These are phyloP conservation scores for Phytophthora crassamura DNA, from an alignment of 352 stramenopile genomes.

Conservation along the genomic window DNA sequence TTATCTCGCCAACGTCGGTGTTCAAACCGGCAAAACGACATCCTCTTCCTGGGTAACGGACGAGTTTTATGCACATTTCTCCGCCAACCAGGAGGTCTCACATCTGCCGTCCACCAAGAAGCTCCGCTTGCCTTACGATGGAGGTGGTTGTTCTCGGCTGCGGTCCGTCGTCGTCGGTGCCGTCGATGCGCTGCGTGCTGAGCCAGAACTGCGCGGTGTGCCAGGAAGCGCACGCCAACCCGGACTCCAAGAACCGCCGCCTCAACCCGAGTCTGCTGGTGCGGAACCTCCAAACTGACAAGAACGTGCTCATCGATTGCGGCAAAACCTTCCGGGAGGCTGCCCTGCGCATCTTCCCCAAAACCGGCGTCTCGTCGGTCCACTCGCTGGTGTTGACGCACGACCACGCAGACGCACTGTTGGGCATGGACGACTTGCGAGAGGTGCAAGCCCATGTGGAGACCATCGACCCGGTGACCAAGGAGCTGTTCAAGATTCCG, in stretches of 20 bases:
- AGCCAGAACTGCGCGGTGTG: slow-evolving; percentile 63
- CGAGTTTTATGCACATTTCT: slow-evolving; percentile 33
- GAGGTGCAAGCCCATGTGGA: slow-evolving; percentile 75
- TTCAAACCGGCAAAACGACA: too few species aligned
- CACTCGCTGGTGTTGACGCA: slow-evolving; percentile 86
- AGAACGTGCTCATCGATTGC: slow-evolving; percentile 86
- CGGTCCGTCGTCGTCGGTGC: slow-evolving; percentile 85
- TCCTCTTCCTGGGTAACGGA: slow-evolving; percentile 13
- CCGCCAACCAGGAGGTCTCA: slow-evolving; percentile 7
- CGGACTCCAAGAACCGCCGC: slow-evolving; percentile 77
- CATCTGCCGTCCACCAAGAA: neutral
- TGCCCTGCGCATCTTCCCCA: slow-evolving; percentile 70
- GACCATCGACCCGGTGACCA: slow-evolving; percentile 59
- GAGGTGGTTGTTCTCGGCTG: slow-evolving; percentile 85
- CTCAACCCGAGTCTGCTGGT: slow-evolving; percentile 85
- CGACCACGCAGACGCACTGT: slow-evolving; percentile 82
- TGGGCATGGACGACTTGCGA: slow-evolving; percentile 87
- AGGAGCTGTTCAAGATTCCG: slow-evolving; percentile 67
- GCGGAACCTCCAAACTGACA: slow-evolving; percentile 43
- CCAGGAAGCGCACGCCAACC: slow-evolving; percentile 68
- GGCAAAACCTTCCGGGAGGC: slow-evolving; percentile 91
- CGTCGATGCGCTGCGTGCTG: slow-evolving; percentile 79
- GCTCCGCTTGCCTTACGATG: slow-evolving; percentile 39
- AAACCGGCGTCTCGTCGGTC: slow-evolving; percentile 53
- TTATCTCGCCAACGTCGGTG: too few species aligned